Evolutionary conservation across 768 basidiomycete genomes (phyloP), one percentile per base, ranked within the genome.

Genomic region (Lentinula boryana): DNA sequence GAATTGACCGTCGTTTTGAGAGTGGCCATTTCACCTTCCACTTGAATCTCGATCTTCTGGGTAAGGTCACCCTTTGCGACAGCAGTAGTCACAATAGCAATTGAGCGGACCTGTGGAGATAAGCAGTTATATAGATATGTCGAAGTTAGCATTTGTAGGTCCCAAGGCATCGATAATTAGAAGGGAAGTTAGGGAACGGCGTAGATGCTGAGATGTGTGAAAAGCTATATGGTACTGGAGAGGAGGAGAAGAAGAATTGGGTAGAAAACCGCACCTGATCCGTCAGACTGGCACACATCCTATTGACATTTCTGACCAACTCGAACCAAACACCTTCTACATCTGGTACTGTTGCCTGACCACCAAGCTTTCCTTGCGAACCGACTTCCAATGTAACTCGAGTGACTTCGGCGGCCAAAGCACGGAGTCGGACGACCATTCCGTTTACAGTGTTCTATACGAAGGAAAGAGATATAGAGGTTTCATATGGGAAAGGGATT

Each of bases 271-370:
- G 23, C 18, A 63, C 62, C 58, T 84, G 81, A 71, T 89, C 88
- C 40, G 91, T 92, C 66, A 89, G 74, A 59, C 85, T 89, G 2
- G 83, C 84, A 73, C 89, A 91, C 89, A 91, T 90, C 60, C 88
- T 80, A 74, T 89, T 88, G 62, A 91, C 89, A 68, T 90, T 90
- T 53, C 84, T 76, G 60, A 91, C 91, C 72, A 91, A 76, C 69
- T 93, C 87, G 63, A 86, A 83, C 90, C 90, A 91, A n/a, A 91
- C 87, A n/a, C 93, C 93, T 69, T 94, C 89, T 23, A 94, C 92
- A 64, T 93, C 91, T 27, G 90, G 88, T 9, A 96, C 93, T 58
- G 86, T 79, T 0, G 92, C 93, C 71, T 94, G 90, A 49, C 92
- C 92, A 62, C 93, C 93, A 60, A 95, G 76, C 75, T 91, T 91